These are phyloP conservation scores for Chondrostereum purpureum DNA, from an alignment of 1,284 basidiomycete genomes.

Conservation along the genomic window DNA sequence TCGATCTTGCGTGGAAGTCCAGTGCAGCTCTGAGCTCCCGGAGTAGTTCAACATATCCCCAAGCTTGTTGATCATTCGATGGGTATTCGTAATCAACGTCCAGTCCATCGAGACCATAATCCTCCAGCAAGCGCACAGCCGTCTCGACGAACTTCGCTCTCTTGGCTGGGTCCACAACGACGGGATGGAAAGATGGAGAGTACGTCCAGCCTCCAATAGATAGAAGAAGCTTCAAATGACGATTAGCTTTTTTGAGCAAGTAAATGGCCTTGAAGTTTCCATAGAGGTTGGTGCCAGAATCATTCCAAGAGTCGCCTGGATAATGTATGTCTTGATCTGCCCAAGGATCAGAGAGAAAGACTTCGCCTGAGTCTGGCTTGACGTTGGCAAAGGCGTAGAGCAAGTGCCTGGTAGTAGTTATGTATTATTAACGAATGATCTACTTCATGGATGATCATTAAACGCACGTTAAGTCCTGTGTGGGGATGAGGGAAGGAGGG, in stretches of 20 bases:
- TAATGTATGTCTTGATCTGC: constrained; percentile 89
- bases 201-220: constrained; percentile 93
- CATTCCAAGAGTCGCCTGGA: constrained; percentile 82
- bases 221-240: constrained; percentile 80
- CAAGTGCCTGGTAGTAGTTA: constrained; percentile 50
- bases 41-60: constrained; percentile 67
- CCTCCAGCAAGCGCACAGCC: constrained; percentile 76
- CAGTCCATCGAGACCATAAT: constrained; percentile 68
- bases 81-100: constrained; percentile 89
- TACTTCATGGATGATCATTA: constrained; percentile 1
- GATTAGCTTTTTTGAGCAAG: constrained; percentile 79
- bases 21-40: constrained; percentile 63
- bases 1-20: constrained; percentile 58
- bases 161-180: constrained; percentile 57
- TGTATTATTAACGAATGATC: constrained; percentile 8
- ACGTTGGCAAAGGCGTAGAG: constrained; percentile 90
- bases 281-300: constrained; percentile 78
- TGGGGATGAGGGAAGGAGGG: constrained; percentile 76
- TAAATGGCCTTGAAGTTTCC: constrained; percentile 94
- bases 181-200: constrained; percentile 72
- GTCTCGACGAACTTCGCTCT: constrained; percentile 76
- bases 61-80: constrained; percentile 59
- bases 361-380: constrained; percentile 75
- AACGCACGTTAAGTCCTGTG: constrained; percentile 77
- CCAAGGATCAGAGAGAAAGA: constrained; percentile 87